A percentile compares a stretch with the other conserved stretches of the same genome.
Conservation (phyloP, 2,329 filamentous ascomycete genomes). For the Scedosporium boydii region DNA sequence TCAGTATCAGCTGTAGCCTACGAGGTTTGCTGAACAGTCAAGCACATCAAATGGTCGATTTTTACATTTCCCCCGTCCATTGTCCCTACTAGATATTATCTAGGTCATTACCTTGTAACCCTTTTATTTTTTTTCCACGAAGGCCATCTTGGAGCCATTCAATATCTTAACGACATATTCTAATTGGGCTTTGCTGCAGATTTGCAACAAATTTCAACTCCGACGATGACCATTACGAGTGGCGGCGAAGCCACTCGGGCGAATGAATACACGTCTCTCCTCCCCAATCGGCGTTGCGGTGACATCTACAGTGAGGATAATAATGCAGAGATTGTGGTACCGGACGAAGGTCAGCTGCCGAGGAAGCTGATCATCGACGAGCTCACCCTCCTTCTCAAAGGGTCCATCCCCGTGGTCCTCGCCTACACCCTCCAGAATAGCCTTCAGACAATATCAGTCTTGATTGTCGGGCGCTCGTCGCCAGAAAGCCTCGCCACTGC, state of each 20-base stretch:
- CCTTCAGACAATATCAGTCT: constrained; percentile 70
- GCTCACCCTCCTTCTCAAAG: constrained; percentile 57
- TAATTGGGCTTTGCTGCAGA: no score
- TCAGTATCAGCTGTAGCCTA: no score
- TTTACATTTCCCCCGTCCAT: no score
- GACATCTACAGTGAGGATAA: not conserved
- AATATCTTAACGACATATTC: no score
- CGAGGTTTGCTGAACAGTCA: no score
- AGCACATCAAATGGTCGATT: no score
- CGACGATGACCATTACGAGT: not conserved
- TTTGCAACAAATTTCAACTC: no score
- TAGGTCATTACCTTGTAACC: no score
- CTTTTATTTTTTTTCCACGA: no score
- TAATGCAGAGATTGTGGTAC: not conserved
- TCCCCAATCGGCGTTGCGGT: not conserved
- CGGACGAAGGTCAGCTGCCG: not conserved
- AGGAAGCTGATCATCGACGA: constrained; percentile 28
- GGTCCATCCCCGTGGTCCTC: constrained; percentile 68
- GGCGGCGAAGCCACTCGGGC: not conserved
- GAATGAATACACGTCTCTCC: constrained; percentile 2
- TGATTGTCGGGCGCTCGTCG: constrained; percentile 71
- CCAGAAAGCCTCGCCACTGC: constrained; percentile 72
- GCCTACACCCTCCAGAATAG: constrained; percentile 83
- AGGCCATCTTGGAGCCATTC: no score
- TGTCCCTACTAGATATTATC: no score